Percentiles rank a stretch among this genome's conserved stretches.
phyloP scores from a whole-genome alignment of 306 rosid genomes.

The Vicia sativa region DNA sequence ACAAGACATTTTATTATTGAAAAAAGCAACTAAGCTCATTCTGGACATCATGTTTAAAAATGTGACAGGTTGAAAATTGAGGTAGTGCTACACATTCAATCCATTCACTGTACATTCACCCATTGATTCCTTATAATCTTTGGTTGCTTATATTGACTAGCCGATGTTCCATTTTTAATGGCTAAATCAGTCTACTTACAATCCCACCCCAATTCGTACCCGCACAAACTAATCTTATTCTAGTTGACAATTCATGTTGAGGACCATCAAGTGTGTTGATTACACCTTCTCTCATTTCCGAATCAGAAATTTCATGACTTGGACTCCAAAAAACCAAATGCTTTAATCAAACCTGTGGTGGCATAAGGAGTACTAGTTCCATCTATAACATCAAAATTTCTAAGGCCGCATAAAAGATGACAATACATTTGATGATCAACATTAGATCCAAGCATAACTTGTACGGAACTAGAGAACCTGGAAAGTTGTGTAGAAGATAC shows the following conservation, averaged over 20 bases:
- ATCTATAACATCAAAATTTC: slow-evolving; percentile 48
- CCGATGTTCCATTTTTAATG: slow-evolving; percentile 59
- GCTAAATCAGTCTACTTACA: too few species aligned
- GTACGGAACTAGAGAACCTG: slow-evolving; percentile 52
- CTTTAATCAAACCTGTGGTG: slow-evolving; percentile 49
- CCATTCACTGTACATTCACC: background rate
- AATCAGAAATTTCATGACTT: slow-evolving; percentile 52
- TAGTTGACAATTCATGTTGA: too few species aligned
- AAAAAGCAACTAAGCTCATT: slow-evolving; percentile 2
- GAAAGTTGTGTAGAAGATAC: slow-evolving; percentile 45
- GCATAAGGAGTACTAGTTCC: slow-evolving; percentile 60
- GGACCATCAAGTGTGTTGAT: slow-evolving; percentile 50
- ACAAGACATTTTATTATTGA: background rate
- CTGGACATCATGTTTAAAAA: slow-evolving; percentile 3
- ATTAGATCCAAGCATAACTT: slow-evolving; percentile 61
- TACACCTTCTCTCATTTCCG: slow-evolving; percentile 52
- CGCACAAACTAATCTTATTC: too few species aligned
- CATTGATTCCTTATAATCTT: too few species aligned
- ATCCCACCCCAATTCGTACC: too few species aligned
- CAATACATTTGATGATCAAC: slow-evolving; percentile 72
- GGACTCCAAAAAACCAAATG: slow-evolving; percentile 47
- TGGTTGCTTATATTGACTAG: slow-evolving; percentile 70
- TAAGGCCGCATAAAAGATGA: slow-evolving; percentile 67
- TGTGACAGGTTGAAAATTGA: background rate
- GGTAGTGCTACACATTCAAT: background rate